Conservation (phyloP, 805 yeast genomes). For the Metschnikowia vanudenii region DNA sequence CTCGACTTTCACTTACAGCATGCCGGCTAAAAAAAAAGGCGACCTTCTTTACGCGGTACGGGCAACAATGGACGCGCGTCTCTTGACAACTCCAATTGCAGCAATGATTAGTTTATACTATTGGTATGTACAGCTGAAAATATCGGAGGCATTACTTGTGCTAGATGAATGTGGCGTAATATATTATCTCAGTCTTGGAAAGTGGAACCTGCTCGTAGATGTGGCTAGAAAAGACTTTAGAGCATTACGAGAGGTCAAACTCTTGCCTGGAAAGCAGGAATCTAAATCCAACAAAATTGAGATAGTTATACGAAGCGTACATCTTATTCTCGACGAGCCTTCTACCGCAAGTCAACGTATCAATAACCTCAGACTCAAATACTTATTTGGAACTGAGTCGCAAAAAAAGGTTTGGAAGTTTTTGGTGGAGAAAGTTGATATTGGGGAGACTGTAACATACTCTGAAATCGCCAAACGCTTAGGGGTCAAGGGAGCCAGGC, state of each 20-base stretch:
- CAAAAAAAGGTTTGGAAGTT: conserved; percentile 41
- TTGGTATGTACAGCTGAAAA: conserved; percentile 17
- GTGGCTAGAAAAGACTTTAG: conserved; percentile 14
- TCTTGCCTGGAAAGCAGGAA: conserved; percentile 12
- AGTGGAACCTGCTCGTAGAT: conserved; percentile 17
- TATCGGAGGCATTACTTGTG: conserved; percentile 15
- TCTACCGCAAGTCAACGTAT: neutral
- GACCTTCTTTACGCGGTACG: neutral
- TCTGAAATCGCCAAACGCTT: conserved; percentile 29
- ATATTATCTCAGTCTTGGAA: conserved; percentile 16
- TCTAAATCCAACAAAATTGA: neutral
- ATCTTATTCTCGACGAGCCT: conserved; percentile 10
- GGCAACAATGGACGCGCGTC: conserved; percentile 1
- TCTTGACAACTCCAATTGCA: neutral
- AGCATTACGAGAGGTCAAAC: neutral
- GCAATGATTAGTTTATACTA: conserved; percentile 5
- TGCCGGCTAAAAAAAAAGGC: neutral
- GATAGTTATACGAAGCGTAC: neutral
- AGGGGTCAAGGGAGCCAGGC: conserved; percentile 33
- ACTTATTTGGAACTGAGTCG: conserved; percentile 38
- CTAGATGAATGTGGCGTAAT: conserved; percentile 13
- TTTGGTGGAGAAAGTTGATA: conserved; percentile 23
- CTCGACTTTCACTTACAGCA: neutral
- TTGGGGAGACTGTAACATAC: conserved; percentile 34
- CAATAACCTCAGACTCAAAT: conserved; percentile 7